Base-by-base conservation (phyloP, 1,139 yeast genomes). In the Blastobotrys aristatus region DNA sequence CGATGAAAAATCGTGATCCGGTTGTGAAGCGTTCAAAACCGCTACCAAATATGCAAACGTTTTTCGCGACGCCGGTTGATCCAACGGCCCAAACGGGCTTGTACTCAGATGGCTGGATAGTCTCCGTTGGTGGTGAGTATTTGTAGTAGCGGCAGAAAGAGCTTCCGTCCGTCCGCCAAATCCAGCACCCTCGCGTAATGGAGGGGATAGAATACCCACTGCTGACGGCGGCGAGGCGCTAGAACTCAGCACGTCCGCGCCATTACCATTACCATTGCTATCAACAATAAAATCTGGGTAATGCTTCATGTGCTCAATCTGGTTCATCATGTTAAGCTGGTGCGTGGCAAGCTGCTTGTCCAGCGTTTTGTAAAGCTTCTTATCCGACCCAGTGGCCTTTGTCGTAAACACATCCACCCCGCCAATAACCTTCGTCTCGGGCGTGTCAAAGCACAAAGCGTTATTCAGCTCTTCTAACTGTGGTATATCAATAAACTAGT, bases 361-460 rank as follows among this genome's bases (percentile, higher is more conserved):
- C 44, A 92, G 80, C 0, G 92, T 80, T 65, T 88, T 87, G 71
- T 85, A 88, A 31, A 92, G 74, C 65, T 90, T 90, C 58, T 89
- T 76, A 65, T 92, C 99, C 1, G 92, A 76, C 1, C 92, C 88
- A 33, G 90, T 88, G 1, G 96, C 90, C 62, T 92, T 92, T 1
- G 98, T 92, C 1, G 97, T 87, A 64, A 88, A 92, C 42, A 92
- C 73, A 62, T 92, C 99, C 63, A 96, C 84, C 20, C 95, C 92
- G n/a, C 97, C 97, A 48, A 80, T 79, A 29, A 92, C 77, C 59
- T 83, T 87, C 63, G 90, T 82, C 60, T 94, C 98, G 11, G 82
- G 80, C 3, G 96, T 84, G 57, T 87, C 92, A 65, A 90, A 90
- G 58, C 84, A 84, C 50, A 92, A 79, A 49, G 86, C 85, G 59